Conservation (phyloP, 2,329 filamentous ascomycete species). For the Thelonectria discophora region DNA sequence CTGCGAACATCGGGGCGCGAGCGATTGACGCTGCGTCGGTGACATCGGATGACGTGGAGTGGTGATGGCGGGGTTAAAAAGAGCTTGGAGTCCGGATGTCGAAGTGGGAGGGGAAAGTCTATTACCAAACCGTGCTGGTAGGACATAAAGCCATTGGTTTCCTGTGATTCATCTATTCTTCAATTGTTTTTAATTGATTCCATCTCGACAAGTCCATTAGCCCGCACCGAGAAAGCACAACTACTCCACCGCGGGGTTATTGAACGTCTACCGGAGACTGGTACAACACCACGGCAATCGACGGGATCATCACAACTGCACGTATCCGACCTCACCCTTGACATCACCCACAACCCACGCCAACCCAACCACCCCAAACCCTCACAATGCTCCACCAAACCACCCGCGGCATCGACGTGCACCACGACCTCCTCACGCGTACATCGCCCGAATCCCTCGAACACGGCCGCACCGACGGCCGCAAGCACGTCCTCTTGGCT, state of each 20-base stretch:
- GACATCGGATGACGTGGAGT: constrained; percentile 38
- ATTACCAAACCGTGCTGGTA: constrained; percentile 19
- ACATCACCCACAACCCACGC: background rate
- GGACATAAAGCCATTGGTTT: background rate
- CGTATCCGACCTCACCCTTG: background rate
- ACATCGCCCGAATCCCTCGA: constrained; percentile 47
- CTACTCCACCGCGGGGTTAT: constrained; percentile 15
- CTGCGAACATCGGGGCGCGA: constrained; percentile 24
- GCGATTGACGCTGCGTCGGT: constrained; percentile 19
- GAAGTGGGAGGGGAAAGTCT: background rate
- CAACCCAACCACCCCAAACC: background rate
- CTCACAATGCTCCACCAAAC: constrained; percentile 36
- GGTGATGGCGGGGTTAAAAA: constrained; percentile 36
- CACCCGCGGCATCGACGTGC: constrained; percentile 35
- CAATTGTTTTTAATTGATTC: background rate
- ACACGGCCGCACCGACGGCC: constrained; percentile 48
- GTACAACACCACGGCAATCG: background rate
- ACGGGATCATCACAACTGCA: constrained; percentile 1
- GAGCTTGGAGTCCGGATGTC: constrained; percentile 6
- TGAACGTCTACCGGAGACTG: background rate
- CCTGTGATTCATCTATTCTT: background rate
- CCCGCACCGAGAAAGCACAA: background rate
- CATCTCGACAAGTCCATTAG: background rate
- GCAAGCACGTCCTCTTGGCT: constrained; percentile 54
- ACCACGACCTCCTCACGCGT: constrained; percentile 35